Evolutionary conservation across 2,329 filamentous ascomycete species (phyloP).

Genomic region (Colletotrichum eremochloae): DNA sequence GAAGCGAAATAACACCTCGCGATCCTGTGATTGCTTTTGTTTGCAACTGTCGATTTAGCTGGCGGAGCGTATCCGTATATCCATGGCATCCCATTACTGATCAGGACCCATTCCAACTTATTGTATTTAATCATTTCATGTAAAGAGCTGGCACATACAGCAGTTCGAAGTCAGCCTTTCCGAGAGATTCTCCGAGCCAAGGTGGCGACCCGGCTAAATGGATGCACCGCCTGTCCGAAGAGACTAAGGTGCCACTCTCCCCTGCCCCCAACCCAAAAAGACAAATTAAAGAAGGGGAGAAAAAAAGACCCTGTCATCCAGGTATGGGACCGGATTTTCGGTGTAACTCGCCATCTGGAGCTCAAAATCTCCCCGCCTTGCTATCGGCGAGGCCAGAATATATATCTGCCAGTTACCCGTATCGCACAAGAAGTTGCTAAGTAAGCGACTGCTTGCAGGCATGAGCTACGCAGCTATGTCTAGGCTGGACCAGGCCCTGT

Average conservation of each 20-base stretch:
- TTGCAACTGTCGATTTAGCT: neutral
- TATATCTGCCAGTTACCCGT: neutral
- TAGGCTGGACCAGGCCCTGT: constrained; percentile 25
- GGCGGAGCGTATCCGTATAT: neutral
- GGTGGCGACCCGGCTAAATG: constrained; percentile 10
- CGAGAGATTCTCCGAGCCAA: constrained; percentile 37
- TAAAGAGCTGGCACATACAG: neutral
- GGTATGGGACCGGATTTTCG: constrained; percentile 26
- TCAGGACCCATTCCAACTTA: neutral
- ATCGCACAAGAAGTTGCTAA: neutral
- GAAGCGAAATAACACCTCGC: constrained; percentile 4
- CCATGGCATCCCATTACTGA: neutral
- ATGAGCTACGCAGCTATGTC: neutral
- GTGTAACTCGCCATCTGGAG: constrained; percentile 22
- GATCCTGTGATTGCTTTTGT: neutral
- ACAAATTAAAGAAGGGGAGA: too few species aligned
- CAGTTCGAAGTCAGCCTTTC: neutral
- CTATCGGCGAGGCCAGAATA: neutral
- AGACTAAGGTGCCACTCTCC: constrained; percentile 7
- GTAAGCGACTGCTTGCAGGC: neutral
- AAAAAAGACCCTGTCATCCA: constrained; percentile 1
- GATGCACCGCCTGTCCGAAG: constrained; percentile 14
- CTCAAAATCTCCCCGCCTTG: constrained; percentile 16
- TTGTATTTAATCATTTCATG: neutral
- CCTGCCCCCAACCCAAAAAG: neutral